Evolutionary conservation across 2,329 filamentous ascomycete species (phyloP).

Genomic region (Aureobasidium sp.): DNA sequence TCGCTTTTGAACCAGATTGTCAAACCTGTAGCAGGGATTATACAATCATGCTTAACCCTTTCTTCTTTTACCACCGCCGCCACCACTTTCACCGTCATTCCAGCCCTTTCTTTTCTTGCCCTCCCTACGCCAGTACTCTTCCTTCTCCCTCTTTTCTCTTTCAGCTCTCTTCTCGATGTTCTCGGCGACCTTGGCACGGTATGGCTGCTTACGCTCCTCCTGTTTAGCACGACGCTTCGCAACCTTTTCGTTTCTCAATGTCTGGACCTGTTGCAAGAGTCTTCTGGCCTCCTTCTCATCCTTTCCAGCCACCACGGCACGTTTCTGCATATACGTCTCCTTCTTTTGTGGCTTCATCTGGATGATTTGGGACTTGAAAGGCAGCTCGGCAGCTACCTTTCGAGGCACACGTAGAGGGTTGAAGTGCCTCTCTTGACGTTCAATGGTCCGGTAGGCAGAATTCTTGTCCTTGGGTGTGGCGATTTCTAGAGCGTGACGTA

Average conservation of each 20-base stretch:
- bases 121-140: conserved; percentile 89
- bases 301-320: conserved; percentile 71
- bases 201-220: conserved; percentile 74
- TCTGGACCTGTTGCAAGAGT: conserved; percentile 87
- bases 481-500: conserved; percentile 69
- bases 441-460: conserved; percentile 68
- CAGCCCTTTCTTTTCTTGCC: conserved; percentile 67
- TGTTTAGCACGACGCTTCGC: conserved; percentile 79
- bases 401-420: conserved; percentile 66
- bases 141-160: conserved; percentile 81
- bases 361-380: conserved; percentile 86
- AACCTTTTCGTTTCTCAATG: conserved; percentile 81
- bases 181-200: conserved; percentile 75
- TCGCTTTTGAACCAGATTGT: conserved; percentile 3
- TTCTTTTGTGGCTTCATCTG: conserved; percentile 72
- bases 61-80: conserved; percentile 27
- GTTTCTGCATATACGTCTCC: conserved; percentile 88
- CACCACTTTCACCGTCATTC: conserved; percentile 43
- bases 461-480: conserved; percentile 75
- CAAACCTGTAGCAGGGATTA: not conserved
- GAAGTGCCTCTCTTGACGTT: conserved; percentile 44
- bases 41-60: conserved; percentile 18
- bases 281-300: conserved; percentile 87
- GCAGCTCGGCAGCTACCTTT: conserved; percentile 73
- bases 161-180: conserved; percentile 77